Percentiles rank a stretch among this genome's conserved stretches.
phyloP scores from a whole-genome alignment of 2,329 filamentous ascomycete genomes.

The Endoconidiophora polonica region DNA sequence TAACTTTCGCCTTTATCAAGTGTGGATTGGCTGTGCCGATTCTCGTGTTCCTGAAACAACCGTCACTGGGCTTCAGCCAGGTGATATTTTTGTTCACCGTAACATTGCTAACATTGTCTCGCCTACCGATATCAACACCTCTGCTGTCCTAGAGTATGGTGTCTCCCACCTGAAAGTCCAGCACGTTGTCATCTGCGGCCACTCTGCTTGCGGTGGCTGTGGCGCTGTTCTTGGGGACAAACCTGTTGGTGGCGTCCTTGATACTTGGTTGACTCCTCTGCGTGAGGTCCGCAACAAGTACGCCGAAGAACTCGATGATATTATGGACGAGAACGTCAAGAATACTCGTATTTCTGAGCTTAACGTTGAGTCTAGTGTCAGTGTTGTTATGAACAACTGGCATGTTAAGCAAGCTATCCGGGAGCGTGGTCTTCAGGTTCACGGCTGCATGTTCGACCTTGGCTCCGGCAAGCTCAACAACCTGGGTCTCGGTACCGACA shows the following conservation, averaged over 20 bases:
- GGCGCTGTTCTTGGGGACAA: conserved; percentile 35
- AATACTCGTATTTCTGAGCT: conserved; percentile 53
- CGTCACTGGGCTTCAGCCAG: conserved; percentile 59
- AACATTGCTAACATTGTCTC: conserved; percentile 79
- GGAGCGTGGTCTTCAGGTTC: conserved; percentile 55
- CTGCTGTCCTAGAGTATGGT: conserved; percentile 64
- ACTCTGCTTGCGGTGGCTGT: conserved; percentile 52
- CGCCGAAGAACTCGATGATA: conserved; percentile 35
- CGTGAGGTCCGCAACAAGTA: conserved; percentile 29
- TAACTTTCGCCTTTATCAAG: conserved; percentile 18
- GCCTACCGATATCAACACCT: conserved; percentile 56
- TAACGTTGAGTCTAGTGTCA: conserved; percentile 55
- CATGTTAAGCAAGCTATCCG: conserved; percentile 53
- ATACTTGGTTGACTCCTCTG: conserved; percentile 38
- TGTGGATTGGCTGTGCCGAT: conserved; percentile 82
- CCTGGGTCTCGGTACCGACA: conserved; percentile 27
- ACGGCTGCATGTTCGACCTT: conserved; percentile 62
- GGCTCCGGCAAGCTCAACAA: conserved; percentile 31
- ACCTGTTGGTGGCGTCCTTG: conserved; percentile 35
- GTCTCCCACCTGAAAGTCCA: conserved; percentile 55
- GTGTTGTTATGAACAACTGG: conserved; percentile 50
- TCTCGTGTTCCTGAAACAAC: conserved; percentile 72
- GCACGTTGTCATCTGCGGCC: conserved; percentile 54
- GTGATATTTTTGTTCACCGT: conserved; percentile 77
- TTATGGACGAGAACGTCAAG: conserved; percentile 37